Percentiles rank a stretch among this genome's conserved stretches.
These are phyloP conservation scores for Hanseniaspora mollemarum DNA, from an alignment of 805 yeast species.

Conservation along the genomic window DNA sequence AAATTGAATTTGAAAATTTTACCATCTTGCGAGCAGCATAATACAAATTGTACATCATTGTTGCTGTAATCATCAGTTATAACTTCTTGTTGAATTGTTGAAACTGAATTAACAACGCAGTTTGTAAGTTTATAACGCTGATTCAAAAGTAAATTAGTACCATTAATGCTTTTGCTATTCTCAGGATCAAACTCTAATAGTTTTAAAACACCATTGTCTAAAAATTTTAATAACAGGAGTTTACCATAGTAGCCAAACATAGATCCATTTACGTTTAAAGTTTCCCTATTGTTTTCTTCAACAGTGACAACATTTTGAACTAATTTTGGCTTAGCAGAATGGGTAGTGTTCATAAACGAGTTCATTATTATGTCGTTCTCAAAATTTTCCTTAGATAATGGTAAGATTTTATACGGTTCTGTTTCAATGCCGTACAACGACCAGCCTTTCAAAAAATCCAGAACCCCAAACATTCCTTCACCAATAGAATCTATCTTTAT, in stretches of 20 bases:
- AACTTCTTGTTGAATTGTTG: conserved; percentile 5
- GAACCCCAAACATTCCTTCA: conserved; percentile 57
- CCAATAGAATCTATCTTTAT: conserved; percentile 79
- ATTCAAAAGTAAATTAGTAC: conserved; percentile 26
- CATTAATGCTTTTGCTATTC: conserved; percentile 26
- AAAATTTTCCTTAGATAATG: conserved; percentile 62
- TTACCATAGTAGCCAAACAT: conserved; percentile 68
- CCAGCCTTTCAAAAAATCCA: conserved; percentile 62
- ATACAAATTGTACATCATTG: conserved; percentile 15
- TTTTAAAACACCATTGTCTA: conserved; percentile 50
- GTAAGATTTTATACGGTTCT: conserved; percentile 80
- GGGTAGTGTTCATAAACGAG: conserved; percentile 7
- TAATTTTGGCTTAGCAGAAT: not conserved
- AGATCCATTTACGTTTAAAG: conserved; percentile 76
- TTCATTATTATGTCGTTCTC: conserved; percentile 52
- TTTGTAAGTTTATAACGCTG: conserved; percentile 6
- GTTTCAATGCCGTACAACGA: conserved; percentile 85
- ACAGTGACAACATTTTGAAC: conserved; percentile 49
- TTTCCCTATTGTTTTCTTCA: conserved; percentile 54
- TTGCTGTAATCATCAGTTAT: conserved; percentile 4
- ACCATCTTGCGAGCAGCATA: conserved; percentile 74
- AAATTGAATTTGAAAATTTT: conserved; percentile 65
- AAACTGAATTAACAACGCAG: conserved; percentile 3
- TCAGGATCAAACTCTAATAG: conserved; percentile 39
- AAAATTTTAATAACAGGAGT: conserved; percentile 56